A percentile compares a stretch with the other conserved stretches of the same genome.
Conservation (phyloP, 176 grass and related monocot genomes). For the Cenchrus purpureus region DNA sequence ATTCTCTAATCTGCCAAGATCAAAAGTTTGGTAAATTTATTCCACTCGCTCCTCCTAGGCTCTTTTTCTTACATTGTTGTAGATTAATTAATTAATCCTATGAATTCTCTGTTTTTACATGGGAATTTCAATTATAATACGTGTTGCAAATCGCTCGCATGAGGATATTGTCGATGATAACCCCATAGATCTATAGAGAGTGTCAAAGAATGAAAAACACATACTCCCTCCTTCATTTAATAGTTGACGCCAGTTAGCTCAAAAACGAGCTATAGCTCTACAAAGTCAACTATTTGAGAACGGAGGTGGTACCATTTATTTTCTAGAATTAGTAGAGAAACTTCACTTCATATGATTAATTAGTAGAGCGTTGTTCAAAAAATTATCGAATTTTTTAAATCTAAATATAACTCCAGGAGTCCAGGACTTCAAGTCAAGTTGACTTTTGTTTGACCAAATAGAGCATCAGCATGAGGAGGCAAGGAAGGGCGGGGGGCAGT, state of each 20-base stretch:
- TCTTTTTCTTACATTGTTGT: neutral
- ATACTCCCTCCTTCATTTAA: too few relatives aligned
- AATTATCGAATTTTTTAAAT: neutral
- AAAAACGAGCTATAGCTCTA: too few relatives aligned
- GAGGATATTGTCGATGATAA: too few relatives aligned
- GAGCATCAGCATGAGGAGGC: neutral
- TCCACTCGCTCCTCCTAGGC: neutral
- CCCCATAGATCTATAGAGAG: too few relatives aligned
- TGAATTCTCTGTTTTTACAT: too few relatives aligned
- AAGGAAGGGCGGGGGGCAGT: neutral
- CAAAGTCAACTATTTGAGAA: too few relatives aligned
- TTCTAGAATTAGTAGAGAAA: too few relatives aligned
- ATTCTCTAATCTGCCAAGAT: neutral
- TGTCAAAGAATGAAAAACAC: too few relatives aligned
- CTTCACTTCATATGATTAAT: too few relatives aligned
- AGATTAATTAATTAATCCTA: neutral
- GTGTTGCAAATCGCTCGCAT: neutral
- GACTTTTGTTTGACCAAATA: constrained; percentile 14
- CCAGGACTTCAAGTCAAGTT: neutral
- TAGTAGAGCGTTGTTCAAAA: neutral
- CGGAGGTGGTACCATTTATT: too few relatives aligned
- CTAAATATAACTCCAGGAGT: neutral
- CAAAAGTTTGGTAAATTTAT: neutral
- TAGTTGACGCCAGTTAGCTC: too few relatives aligned
- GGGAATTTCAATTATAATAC: too few relatives aligned